Base-by-base conservation (phyloP, 2,329 filamentous ascomycete species). In the Botrytis fragariae region DNA sequence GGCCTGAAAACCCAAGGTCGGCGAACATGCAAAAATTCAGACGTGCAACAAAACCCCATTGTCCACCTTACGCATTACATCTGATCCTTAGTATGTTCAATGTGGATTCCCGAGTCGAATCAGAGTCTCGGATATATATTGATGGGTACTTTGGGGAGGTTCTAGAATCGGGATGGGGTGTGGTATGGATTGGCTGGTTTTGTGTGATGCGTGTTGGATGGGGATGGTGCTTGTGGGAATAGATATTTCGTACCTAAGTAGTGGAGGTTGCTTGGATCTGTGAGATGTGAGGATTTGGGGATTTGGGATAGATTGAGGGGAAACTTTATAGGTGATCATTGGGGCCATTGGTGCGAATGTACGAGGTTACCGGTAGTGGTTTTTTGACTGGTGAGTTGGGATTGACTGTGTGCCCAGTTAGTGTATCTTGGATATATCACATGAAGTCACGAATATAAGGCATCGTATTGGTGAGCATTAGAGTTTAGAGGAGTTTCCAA, bases 31-130 rank as follows among this genome's bases (percentile, higher is more conserved):
- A 42, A 68, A 68, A 68, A 32, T 25, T 42, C 16, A 68, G 65
- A 68, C 3, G 65, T 68, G 65, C 65, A 68, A 68, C 65, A 57
- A 68, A 57, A 68, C 54, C 25, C n/a, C 18, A 68, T 42, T 22
- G 4, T 39, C 35, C 35, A 42, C 8, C 9, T 29, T 68, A 4
- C 37, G 48, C 48, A 39, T 68, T 18, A 16, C 25, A 48, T 22
- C 18, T 6, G 16, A 22, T n/a, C 14, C n/a, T 48, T 29, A 5
- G 35, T 57, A n/a, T n/a, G 3, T 1, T 1, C 3, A 42, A 57
- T n/a, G 10, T 25, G 18, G 48, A 9, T 32, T 54, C 35, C 25
- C 25, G 35, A 57, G 4, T 68, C 65, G 48, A 68, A 68, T 68
- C n/a, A 68, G 16, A 22, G 65, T 68, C 65, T 68, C 65, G n/a